phyloP scores from a whole-genome alignment of 306 rosid genomes.

The Myrica gale region DNA sequence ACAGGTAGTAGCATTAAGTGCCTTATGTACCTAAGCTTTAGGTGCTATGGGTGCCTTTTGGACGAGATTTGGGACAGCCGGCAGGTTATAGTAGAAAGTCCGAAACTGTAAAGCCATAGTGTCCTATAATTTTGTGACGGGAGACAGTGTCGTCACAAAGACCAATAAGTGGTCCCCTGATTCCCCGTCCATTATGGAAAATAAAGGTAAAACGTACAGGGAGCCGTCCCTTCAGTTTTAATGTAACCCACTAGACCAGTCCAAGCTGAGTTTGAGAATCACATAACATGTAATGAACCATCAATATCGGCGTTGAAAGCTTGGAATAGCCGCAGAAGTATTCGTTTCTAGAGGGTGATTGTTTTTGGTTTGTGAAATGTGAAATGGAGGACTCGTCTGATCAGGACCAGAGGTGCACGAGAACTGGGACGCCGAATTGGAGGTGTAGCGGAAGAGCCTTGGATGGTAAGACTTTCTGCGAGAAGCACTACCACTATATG shows the following conservation, averaged over 20 bases:
- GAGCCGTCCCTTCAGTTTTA: neutral
- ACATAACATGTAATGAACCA: neutral
- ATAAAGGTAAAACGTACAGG: neutral
- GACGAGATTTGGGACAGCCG: neutral
- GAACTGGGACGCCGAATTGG: constrained; percentile 24
- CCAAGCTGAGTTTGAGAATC: too few species aligned
- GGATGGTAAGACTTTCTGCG: constrained; percentile 14
- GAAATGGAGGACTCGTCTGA: neutral
- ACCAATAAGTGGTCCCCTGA: neutral
- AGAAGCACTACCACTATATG: neutral
- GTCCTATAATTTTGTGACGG: neutral
- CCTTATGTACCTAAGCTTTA: too few species aligned
- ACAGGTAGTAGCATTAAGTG: too few species aligned
- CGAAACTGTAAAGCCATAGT: neutral
- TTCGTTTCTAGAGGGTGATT: neutral
- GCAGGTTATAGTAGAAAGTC: neutral
- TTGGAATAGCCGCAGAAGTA: neutral
- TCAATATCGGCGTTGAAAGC: neutral
- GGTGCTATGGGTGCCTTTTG: too few species aligned
- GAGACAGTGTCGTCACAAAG: too few species aligned
- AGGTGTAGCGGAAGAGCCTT: constrained; percentile 36
- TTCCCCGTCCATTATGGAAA: too few species aligned
- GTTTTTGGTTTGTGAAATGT: neutral
- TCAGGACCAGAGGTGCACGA: constrained; percentile 22
- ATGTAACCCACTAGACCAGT: neutral